Evolutionary conservation across 139 green algal genomes (phyloP).

Genomic region (Chlorella sp.): DNA sequence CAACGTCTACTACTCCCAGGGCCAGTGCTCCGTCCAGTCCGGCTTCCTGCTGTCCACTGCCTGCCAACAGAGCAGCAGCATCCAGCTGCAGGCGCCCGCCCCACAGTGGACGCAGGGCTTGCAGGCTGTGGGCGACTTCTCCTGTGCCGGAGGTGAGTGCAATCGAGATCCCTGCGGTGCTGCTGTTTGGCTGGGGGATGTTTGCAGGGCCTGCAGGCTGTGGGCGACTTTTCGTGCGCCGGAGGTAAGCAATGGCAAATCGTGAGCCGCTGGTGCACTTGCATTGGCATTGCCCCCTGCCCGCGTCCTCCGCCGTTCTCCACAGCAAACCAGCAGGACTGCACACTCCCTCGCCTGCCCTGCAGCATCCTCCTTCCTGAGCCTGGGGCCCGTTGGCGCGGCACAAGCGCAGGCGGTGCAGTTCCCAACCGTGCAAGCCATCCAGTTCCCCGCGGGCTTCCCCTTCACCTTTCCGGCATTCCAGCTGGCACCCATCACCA

Average conservation of each 20-base stretch:
- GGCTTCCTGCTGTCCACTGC: slow-evolving; percentile 15
- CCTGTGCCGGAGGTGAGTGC: slow-evolving; percentile 3
- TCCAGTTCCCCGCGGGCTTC: not conserved
- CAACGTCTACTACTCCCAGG: slow-evolving; percentile 24
- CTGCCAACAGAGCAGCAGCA: slow-evolving; percentile 18
- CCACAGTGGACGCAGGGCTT: not conserved
- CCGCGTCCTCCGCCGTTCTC: not conserved
- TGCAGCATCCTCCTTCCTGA: slow-evolving; percentile 3
- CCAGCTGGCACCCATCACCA: not conserved
- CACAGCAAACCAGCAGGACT: not conserved
- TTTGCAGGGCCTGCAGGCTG: not conserved
- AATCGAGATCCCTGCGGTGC: too few species aligned
- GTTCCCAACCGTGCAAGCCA: not conserved
- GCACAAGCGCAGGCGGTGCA: not conserved
- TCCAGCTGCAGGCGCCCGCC: not conserved
- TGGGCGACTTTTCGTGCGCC: not conserved
- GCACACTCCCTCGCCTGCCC: not conserved
- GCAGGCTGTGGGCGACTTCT: not conserved
- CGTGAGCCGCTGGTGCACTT: too few species aligned
- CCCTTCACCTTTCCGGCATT: not conserved
- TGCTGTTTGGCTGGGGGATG: not conserved
- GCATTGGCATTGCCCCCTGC: not conserved
- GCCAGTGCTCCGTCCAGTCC: slow-evolving; percentile 14
- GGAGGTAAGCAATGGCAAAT: too few species aligned
- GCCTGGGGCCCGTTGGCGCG: too few species aligned